Percentiles rank a stretch among this genome's conserved stretches.
Evolutionary conservation across 129 eudicot genomes (phyloP).

Genomic region (Kitagawia praeruptora): DNA sequence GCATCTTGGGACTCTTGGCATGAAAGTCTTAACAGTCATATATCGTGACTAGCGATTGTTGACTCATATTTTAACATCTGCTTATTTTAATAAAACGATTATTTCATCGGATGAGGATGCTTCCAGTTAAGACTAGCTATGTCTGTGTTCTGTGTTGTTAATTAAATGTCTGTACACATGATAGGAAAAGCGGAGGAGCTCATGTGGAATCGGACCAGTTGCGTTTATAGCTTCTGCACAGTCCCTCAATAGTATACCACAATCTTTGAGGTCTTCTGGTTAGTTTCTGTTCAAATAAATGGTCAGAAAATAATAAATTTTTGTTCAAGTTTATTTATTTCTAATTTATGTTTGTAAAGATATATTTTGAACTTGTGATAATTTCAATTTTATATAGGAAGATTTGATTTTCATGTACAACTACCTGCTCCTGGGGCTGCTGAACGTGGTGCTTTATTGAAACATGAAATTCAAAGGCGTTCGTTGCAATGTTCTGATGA

Average conservation of each 20-base stretch:
- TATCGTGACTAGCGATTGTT: not conserved
- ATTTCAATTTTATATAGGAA: slow-evolving; percentile 40
- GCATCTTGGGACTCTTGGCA: not conserved
- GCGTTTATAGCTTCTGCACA: slow-evolving; percentile 85
- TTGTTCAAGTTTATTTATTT: not conserved
- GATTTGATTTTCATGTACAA: slow-evolving; percentile 90
- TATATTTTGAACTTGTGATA: not conserved
- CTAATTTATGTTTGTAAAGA: not conserved
- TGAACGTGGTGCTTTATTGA: slow-evolving; percentile 81
- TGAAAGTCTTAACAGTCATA: not conserved
- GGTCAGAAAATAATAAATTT: not conserved
- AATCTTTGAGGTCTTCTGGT: slow-evolving; percentile 82
- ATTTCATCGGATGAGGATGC: not conserved
- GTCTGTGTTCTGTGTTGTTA: not conserved
- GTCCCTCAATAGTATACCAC: slow-evolving; percentile 71
- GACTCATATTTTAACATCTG: not conserved
- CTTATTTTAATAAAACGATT: not conserved
- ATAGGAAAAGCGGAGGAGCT: slow-evolving; percentile 57
- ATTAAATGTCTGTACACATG: slow-evolving; percentile 7
- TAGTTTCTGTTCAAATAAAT: slow-evolving; percentile 22
- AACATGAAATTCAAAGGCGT: slow-evolving; percentile 75
- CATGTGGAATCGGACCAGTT: slow-evolving; percentile 83
- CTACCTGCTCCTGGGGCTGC: slow-evolving; percentile 90
- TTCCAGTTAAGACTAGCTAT: not conserved
- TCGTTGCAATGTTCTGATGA: slow-evolving; percentile 73